Conservation (phyloP, 139 green algal species). For the Bryopsis sp. region DNA sequence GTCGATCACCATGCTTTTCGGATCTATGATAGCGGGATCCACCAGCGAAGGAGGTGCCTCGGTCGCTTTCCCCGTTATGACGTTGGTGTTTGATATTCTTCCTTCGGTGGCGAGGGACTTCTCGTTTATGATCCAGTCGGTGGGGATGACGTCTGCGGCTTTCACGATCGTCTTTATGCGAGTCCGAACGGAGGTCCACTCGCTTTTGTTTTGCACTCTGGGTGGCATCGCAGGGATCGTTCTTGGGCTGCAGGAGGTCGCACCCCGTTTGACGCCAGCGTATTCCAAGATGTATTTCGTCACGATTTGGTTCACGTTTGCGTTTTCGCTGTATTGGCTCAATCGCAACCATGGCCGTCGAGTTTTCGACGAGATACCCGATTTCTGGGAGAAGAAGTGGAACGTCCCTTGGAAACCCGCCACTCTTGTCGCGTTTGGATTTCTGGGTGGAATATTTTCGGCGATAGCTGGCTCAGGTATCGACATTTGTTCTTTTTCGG, state of each 20-base stretch:
- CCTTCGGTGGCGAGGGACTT: background rate
- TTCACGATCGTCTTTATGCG: slow-evolving; percentile 1
- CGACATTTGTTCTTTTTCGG: background rate
- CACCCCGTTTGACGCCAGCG: background rate
- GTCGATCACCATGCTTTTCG: background rate
- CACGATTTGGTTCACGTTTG: background rate
- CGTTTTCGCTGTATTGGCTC: background rate
- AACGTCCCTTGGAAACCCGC: background rate
- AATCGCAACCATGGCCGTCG: background rate
- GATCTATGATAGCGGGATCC: background rate
- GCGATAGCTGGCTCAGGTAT: background rate
- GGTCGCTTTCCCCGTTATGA: background rate
- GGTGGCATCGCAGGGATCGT: background rate
- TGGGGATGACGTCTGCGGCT: background rate
- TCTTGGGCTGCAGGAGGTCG: background rate
- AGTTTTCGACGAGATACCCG: background rate
- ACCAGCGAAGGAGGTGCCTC: background rate
- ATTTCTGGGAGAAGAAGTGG: background rate
- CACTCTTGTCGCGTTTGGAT: background rate
- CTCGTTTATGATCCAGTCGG: background rate
- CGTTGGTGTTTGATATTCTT: background rate
- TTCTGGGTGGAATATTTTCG: background rate
- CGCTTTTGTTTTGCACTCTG: background rate
- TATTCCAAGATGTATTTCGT: slow-evolving; percentile 4
- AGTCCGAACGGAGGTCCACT: background rate